phyloP scores from a whole-genome alignment of 2,329 filamentous ascomycete genomes.

The Calonectria montana region DNA sequence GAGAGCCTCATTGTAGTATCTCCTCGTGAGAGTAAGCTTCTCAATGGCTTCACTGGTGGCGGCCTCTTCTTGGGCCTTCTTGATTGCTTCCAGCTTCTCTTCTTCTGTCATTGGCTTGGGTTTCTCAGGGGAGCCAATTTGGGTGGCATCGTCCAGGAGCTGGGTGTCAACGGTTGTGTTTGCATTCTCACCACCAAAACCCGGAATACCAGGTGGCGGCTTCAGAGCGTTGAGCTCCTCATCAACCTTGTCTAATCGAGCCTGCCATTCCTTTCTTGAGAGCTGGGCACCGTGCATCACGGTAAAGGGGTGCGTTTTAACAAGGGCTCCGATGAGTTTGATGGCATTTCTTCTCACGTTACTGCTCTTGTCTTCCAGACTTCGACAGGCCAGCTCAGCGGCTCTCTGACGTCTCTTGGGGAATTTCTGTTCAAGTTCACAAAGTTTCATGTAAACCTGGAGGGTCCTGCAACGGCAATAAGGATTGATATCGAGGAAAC shows the following conservation, averaged over 20 bases:
- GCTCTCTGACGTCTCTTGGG: slow-evolving; percentile 90
- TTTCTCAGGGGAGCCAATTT: slow-evolving; percentile 78
- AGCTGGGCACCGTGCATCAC: slow-evolving; percentile 91
- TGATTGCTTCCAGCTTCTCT: slow-evolving; percentile 77
- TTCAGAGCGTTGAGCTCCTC: slow-evolving; percentile 83
- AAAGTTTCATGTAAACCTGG: slow-evolving; percentile 92
- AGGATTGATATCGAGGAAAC: slow-evolving; percentile 95
- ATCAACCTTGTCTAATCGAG: slow-evolving; percentile 84
- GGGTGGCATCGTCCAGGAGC: slow-evolving; percentile 89
- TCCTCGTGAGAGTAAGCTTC: slow-evolving; percentile 86
- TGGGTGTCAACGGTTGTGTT: slow-evolving; percentile 80
- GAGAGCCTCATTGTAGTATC: slow-evolving; percentile 94
- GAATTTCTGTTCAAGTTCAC: slow-evolving; percentile 95
- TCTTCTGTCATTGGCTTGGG: slow-evolving; percentile 79
- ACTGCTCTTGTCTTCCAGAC: slow-evolving; percentile 97
- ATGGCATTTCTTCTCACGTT: slow-evolving; percentile 96
- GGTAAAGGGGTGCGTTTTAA: slow-evolving; percentile 94
- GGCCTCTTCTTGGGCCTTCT: slow-evolving; percentile 86
- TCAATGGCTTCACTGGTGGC: slow-evolving; percentile 89
- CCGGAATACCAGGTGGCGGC: slow-evolving; percentile 78
- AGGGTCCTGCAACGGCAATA: slow-evolving; percentile 93
- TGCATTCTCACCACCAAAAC: slow-evolving; percentile 69
- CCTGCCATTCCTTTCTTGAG: slow-evolving; percentile 85
- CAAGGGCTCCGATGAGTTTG: slow-evolving; percentile 86
- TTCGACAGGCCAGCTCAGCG: slow-evolving; percentile 87